phyloP scores from a whole-genome alignment of 148 eudicot genomes.

The Camellia sinensis region DNA sequence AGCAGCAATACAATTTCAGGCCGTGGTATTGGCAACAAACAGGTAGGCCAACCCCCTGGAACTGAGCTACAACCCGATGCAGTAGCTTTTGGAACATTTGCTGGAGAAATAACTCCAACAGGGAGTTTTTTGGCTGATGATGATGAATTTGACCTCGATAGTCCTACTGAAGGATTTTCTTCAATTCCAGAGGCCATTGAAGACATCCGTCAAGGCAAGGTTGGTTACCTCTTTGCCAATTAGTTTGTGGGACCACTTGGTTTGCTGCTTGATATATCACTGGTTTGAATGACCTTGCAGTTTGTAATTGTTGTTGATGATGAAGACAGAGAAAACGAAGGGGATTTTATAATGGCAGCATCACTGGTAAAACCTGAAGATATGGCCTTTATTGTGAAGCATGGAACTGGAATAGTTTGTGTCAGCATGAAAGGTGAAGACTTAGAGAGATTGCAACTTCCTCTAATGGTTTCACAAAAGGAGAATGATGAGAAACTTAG shows the following conservation, averaged over 20 bases:
- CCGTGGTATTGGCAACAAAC: background rate
- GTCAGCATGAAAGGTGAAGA: constrained; percentile 44
- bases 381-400: constrained; percentile 44
- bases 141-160: constrained; percentile 23
- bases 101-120: constrained; percentile 14
- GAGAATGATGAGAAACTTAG: constrained; percentile 39
- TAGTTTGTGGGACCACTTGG: background rate
- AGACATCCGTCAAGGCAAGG: constrained; percentile 28
- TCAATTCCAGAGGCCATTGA: constrained; percentile 31
- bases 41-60: constrained; percentile 6
- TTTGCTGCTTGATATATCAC: background rate
- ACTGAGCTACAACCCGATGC: constrained; percentile 8
- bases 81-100: constrained; percentile 7
- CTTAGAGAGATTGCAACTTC: constrained; percentile 34
- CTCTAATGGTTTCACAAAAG: constrained; percentile 33
- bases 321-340: constrained; percentile 44
- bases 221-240: constrained; percentile 14
- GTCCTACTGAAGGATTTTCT: constrained; percentile 25
- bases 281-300: constrained; percentile 19
- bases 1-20: background rate
- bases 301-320: constrained; percentile 39
- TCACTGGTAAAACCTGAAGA: constrained; percentile 39
- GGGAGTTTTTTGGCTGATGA: constrained; percentile 1
- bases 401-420: constrained; percentile 46
- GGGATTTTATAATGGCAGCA: constrained; percentile 42